Base-by-base conservation (phyloP, 495 filamentous ascomycete species). In the Cenococcum geophilum region DNA sequence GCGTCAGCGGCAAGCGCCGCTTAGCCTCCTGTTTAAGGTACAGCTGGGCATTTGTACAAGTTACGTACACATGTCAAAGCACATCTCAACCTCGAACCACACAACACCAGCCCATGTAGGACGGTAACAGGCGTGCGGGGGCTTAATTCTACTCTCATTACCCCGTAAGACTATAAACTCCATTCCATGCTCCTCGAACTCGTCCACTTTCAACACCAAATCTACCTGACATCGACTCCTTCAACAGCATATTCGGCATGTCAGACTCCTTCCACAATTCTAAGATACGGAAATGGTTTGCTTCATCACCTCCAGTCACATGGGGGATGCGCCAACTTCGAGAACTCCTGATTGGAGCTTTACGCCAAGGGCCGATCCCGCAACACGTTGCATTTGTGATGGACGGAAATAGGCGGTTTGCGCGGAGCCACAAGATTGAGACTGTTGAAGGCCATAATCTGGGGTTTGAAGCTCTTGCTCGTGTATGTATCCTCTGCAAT, bases 311-410 rank as follows among this genome's bases (percentile, higher is more conserved):
- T 1, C 93, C 92, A 4, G 83, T 88, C 57, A 91, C 96, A 80
- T 96, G 88, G 82, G 82, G 79, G 12, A 79, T 91, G 37, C 81
- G 78, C 34, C 80, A 82, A 60, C 74, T 92, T 11, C 85, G 89
- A 64, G 86, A 91, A 64, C 76, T 95, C 57, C 80, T 97, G 57
- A 89, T 97, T 69, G 89, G 89, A 55, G 88, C 91, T 20, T 76
- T 97, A 35, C 85, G 83, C 59, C 91, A 96, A 74, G 93, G 95
- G 4, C 89, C 92, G 8, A 84, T 98, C 53, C 93, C 93, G 14
- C 83, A 86, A 64, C 93, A 98, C 83, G 83, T 98, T 55, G 93
- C 93, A 6, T 97, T 98, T 69, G 91, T 96, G 58, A 97, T 97
- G 95, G 93, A 98, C 73, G 93, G 93, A 40, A 98, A 98, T 72